These are phyloP conservation scores for Coniferiporia weirii DNA, from an alignment of 1,284 basidiomycete species.

Conservation along the genomic window DNA sequence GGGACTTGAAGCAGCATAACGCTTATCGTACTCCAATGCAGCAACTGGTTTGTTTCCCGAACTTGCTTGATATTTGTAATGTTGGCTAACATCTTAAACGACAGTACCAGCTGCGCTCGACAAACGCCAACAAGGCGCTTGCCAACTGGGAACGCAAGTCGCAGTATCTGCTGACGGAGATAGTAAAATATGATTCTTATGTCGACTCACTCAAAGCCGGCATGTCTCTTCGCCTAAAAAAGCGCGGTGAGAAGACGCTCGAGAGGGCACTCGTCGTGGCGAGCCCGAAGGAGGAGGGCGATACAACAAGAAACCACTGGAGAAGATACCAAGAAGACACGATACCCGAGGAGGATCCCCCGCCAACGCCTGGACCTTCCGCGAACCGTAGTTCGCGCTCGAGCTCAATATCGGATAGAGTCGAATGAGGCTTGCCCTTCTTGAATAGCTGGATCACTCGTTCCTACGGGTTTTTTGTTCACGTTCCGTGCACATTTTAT, in stretches of 20 bases:
- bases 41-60: conserved; percentile 53
- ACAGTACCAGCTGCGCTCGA: conserved; percentile 79
- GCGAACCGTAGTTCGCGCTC: conserved; percentile 6
- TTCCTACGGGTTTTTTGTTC: neutral
- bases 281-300: conserved; percentile 33
- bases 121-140: conserved; percentile 71
- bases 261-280: conserved; percentile 61
- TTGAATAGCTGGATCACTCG: neutral
- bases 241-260: conserved; percentile 80
- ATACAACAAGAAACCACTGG: conserved; percentile 2
- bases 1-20: conserved; percentile 81
- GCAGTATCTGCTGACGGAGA: conserved; percentile 83
- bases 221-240: conserved; percentile 78
- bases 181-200: conserved; percentile 95
- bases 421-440: conserved; percentile 4
- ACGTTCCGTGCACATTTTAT: neutral
- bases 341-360: conserved; percentile 22
- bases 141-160: conserved; percentile 93
- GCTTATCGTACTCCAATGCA: conserved; percentile 81
- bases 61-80: conserved; percentile 12
- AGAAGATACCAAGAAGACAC: conserved; percentile 21
- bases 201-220: conserved; percentile 81
- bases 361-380: conserved; percentile 15
- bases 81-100: neutral
- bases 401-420: conserved; percentile 10